Conservation (phyloP, 1,284 basidiomycete genomes). For the Porodaedalea pini region DNA sequence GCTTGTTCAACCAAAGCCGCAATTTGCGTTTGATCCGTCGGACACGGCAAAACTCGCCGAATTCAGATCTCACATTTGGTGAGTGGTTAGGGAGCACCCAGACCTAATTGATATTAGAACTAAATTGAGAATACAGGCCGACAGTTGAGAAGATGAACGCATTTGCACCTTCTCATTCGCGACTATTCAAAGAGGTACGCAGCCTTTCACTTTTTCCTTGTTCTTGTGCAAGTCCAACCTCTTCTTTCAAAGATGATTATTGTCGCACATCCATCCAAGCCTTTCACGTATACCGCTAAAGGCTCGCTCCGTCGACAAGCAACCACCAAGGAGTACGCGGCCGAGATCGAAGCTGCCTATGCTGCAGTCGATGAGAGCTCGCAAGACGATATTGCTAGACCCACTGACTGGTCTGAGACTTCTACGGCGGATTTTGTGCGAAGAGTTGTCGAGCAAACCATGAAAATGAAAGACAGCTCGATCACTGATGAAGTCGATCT, state of each 20-base stretch:
- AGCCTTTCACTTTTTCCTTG: neutral
- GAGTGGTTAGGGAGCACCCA: neutral
- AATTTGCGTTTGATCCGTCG: conserved; percentile 31
- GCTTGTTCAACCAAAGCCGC: conserved; percentile 36
- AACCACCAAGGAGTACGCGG: conserved; percentile 19
- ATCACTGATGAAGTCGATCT: conserved; percentile 34
- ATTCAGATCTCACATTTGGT: conserved; percentile 37
- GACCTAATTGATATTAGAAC: neutral
- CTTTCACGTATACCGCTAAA: conserved; percentile 24
- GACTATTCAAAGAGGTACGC: conserved; percentile 15
- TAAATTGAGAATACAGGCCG: conserved; percentile 17
- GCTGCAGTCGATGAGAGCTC: conserved; percentile 19
- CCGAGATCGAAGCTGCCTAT: conserved; percentile 22
- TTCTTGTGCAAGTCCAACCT: neutral
- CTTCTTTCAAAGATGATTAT: conserved; percentile 19
- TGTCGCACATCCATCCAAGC: conserved; percentile 17
- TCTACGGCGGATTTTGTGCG: conserved; percentile 16
- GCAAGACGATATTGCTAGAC: conserved; percentile 14
- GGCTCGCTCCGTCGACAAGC: conserved; percentile 15
- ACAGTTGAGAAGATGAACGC: conserved; percentile 23
- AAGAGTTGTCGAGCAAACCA: conserved; percentile 18
- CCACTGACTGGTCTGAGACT: conserved; percentile 18
- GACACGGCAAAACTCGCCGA: conserved; percentile 29
- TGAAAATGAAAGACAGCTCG: neutral
- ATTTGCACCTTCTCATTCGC: conserved; percentile 5